Base-by-base conservation (phyloP, 31 red algal species). In the Asparagopsis taxiformis region DNA sequence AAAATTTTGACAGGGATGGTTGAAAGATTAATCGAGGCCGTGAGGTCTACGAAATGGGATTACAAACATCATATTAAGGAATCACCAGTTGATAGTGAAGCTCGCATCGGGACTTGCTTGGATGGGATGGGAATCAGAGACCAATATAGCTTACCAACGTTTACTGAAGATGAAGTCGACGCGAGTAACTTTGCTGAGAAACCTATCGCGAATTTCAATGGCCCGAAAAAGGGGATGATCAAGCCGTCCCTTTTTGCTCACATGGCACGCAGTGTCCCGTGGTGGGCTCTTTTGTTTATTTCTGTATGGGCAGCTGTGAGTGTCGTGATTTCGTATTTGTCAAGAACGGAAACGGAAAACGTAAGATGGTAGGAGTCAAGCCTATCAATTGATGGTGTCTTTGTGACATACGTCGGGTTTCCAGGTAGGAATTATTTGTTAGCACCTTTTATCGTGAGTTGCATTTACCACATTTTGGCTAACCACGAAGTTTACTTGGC, bases 311-410 rank as follows among this genome's bases (percentile, higher is more conserved):
- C 77, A 10, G 55, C 37, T 4, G 36, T 68, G 19, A 65, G 51
- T 38, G 36, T 50, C 1, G 23, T 69, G 23, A 70, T 81, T 24
- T 81, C 77, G 3, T 81, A 69, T 31, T 28, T 59, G 38, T 49
- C 62, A 26, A 54, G 50, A 7, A 29, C 43, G n/a, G 15, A 38
- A 5, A 25, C 30, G 15, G 36, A 6, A 4, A 21, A 35, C 1
- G 38, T 8, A 1, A 28, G 77, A 0, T 81, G 77, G 77, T 81
- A 65, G 77, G 20, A 33, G 31, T 81, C 77, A 15, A 7, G 51
- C 7, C 48, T 81, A n/a, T 34, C 44, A 3, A 60, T 70, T 3
- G 53, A 67, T 24, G 25, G 6, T 10, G 46, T 52, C 3, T 51
- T 81, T 19, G 54, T 53, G 7, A 56, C 54, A 0, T 70, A 81